A percentile compares a stretch with the other conserved stretches of the same genome.
phyloP scores from a whole-genome alignment of 768 basidiomycete genomes.

The Hygrophorus pudorinus region DNA sequence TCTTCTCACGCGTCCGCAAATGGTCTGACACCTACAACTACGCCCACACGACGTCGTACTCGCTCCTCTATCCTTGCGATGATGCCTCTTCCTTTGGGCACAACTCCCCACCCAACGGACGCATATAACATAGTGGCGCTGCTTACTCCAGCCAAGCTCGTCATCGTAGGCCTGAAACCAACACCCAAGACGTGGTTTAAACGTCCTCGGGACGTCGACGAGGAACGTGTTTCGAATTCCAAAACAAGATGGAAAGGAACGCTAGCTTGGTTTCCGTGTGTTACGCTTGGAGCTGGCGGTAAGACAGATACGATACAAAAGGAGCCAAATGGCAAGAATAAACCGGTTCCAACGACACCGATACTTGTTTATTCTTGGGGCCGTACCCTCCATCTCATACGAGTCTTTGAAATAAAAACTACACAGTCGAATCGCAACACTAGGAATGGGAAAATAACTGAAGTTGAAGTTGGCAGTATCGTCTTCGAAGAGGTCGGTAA shows the following conservation, averaged over 20 bases:
- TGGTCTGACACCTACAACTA: slow-evolving; percentile 12
- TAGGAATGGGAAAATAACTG: slow-evolving; percentile 49
- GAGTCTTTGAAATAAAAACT: slow-evolving; percentile 49
- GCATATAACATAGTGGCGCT: slow-evolving; percentile 72
- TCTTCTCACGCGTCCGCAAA: slow-evolving; percentile 9
- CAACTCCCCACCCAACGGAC: slow-evolving; percentile 66
- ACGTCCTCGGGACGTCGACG: slow-evolving; percentile 43
- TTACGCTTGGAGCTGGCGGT: slow-evolving; percentile 15
- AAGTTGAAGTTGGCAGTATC: slow-evolving; percentile 55
- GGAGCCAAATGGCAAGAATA: slow-evolving; percentile 13
- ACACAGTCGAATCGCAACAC: slow-evolving; percentile 39
- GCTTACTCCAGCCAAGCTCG: slow-evolving; percentile 82
- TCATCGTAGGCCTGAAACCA: slow-evolving; percentile 89
- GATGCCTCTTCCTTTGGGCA: slow-evolving; percentile 74
- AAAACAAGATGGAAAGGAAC: slow-evolving; percentile 48
- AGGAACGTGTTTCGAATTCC: slow-evolving; percentile 30
- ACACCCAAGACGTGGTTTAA: slow-evolving; percentile 90
- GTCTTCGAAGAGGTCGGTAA: slow-evolving; percentile 49
- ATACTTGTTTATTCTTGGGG: slow-evolving; percentile 85
- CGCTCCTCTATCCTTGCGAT: slow-evolving; percentile 70
- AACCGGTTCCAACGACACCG: slow-evolving; percentile 33
- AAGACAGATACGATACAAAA: slow-evolving; percentile 7
- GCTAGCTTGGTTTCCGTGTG: slow-evolving; percentile 78
- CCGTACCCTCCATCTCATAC: slow-evolving; percentile 49
- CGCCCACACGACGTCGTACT: slow-evolving; percentile 35